A percentile compares a stretch with the other conserved stretches of the same genome.
phyloP scores from a whole-genome alignment of 768 basidiomycete species.

The Lactarius indigo region DNA sequence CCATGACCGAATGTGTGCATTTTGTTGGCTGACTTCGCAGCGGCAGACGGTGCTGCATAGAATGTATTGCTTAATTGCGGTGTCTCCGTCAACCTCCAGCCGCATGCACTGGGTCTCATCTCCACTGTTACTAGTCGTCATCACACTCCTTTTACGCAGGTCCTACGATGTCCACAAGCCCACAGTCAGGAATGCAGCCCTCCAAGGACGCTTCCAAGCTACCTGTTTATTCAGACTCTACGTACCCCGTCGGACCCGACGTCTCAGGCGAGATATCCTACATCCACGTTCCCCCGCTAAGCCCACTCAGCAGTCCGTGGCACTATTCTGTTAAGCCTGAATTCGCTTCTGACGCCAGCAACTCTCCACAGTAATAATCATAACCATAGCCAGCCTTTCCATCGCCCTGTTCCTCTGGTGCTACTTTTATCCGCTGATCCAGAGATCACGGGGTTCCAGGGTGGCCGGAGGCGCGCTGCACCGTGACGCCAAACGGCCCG shows the following conservation, averaged over 20 bases:
- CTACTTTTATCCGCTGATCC: slow-evolving; percentile 19
- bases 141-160: neutral
- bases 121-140: neutral
- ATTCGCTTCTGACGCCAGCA: neutral
- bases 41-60: neutral
- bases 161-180: neutral
- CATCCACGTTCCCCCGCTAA: slow-evolving; percentile 14
- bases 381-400: slow-evolving; percentile 7
- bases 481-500: neutral
- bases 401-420: slow-evolving; percentile 17
- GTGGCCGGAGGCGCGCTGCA: neutral
- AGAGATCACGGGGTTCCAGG: neutral
- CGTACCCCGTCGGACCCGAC: slow-evolving; percentile 19
- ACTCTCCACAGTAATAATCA: slow-evolving; percentile 3
- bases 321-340: neutral
- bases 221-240: slow-evolving; percentile 11
- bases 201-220: slow-evolving; percentile 9
- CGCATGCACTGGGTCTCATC: neutral
- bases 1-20: slow-evolving; percentile 14
- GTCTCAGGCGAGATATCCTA: slow-evolving; percentile 11
- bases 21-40: slow-evolving; percentile 17
- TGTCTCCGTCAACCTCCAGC: neutral
- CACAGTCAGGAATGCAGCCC: slow-evolving; percentile 7
- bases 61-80: neutral
- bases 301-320: slow-evolving; percentile 15